These are phyloP conservation scores for Rosellinia necatrix DNA, from an alignment of 2,329 filamentous ascomycete genomes.

Conservation along the genomic window DNA sequence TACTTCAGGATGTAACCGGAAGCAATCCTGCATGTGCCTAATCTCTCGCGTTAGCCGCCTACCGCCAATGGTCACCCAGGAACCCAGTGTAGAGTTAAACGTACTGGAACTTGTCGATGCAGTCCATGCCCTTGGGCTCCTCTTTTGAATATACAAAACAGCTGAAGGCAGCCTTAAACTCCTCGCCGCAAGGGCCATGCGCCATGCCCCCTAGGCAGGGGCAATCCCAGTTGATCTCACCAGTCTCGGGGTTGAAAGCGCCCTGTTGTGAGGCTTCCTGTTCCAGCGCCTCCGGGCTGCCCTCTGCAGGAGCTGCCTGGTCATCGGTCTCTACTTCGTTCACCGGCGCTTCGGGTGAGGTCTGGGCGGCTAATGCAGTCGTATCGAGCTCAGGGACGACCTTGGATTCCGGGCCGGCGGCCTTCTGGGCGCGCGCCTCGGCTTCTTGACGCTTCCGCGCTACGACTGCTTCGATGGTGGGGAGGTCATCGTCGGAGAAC, in stretches of 20 bases:
- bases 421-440: constrained; percentile 41
- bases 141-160: constrained; percentile 96
- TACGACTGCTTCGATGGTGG: constrained; percentile 69
- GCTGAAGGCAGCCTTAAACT: constrained; percentile 95
- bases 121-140: constrained; percentile 97
- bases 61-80: constrained; percentile 36
- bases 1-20: constrained; percentile 87
- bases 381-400: constrained; percentile 39
- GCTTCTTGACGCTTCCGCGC: constrained; percentile 64
- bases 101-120: constrained; percentile 96
- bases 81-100: constrained; percentile 39
- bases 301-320: constrained; percentile 22
- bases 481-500: constrained; percentile 62
- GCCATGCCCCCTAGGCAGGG: constrained; percentile 98
- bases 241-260: constrained; percentile 97
- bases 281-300: constrained; percentile 64
- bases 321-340: constrained; percentile 33
- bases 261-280: constrained; percentile 85
- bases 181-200: constrained; percentile 89
- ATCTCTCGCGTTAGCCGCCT: constrained; percentile 27
- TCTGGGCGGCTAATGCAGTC: constrained; percentile 29
- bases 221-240: constrained; percentile 99
- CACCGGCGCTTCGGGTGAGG: constrained; percentile 36
- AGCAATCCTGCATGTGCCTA: constrained; percentile 97
- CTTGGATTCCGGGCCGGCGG: constrained; percentile 23